phyloP scores from a whole-genome alignment of 2,329 filamentous ascomycete species.

The Capronia americana region DNA sequence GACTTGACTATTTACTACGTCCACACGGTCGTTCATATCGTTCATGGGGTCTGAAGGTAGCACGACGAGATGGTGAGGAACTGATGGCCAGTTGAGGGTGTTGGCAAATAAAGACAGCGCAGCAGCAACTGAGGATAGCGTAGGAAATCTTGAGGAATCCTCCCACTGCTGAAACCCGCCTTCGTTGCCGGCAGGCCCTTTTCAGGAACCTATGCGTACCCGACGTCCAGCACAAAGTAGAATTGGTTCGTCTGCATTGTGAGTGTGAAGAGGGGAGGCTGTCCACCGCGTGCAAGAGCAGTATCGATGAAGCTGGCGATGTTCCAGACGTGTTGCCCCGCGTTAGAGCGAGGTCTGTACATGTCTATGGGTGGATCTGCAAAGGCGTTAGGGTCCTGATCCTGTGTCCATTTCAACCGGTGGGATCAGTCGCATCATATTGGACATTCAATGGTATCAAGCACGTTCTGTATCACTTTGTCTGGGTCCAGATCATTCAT shows the following conservation, averaged over 20 bases:
- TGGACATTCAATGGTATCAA: slow-evolving; percentile 44
- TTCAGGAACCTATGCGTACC: no score
- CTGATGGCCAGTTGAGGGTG: background rate
- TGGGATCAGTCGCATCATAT: slow-evolving; percentile 9
- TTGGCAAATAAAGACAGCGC: background rate
- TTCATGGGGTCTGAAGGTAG: background rate
- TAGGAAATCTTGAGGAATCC: no score
- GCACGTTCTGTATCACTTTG: slow-evolving; percentile 69
- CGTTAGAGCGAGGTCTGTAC: no score
- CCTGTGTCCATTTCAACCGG: background rate
- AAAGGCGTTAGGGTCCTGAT: background rate
- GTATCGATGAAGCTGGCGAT: background rate
- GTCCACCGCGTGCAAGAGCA: background rate
- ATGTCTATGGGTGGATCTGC: background rate
- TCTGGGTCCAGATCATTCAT: slow-evolving; percentile 60
- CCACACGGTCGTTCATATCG: background rate
- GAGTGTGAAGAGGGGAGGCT: background rate
- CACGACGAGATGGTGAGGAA: background rate
- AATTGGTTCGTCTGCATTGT: no score
- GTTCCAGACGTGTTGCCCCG: no score
- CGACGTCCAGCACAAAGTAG: no score
- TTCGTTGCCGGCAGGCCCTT: no score
- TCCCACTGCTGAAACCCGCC: no score
- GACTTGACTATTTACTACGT: background rate
- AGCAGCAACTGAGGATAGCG: background rate